These are phyloP conservation scores for Tuber microsphaerosporum DNA, from an alignment of 495 filamentous ascomycete species.

Conservation along the genomic window DNA sequence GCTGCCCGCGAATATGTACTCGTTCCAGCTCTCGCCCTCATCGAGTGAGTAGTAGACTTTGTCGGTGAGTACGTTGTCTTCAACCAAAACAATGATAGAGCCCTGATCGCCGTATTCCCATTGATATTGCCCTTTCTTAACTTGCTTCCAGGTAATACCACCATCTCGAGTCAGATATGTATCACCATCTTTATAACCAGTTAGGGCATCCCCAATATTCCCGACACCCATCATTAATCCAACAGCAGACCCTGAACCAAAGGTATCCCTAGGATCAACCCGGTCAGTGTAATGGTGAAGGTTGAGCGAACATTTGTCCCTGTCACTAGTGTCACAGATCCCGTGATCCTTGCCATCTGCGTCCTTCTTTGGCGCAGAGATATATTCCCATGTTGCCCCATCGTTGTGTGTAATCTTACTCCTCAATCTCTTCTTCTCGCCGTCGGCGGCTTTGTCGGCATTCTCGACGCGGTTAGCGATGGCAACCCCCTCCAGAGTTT, in stretches of 20 bases:
- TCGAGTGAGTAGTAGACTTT: constrained; percentile 69
- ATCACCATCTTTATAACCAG: constrained; percentile 50
- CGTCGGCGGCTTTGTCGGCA: constrained; percentile 51
- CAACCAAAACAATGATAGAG: constrained; percentile 77
- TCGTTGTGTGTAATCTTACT: constrained; percentile 94
- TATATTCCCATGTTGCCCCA: constrained; percentile 71
- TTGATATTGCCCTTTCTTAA: constrained; percentile 75
- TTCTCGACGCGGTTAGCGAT: constrained; percentile 81
- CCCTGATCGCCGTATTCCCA: constrained; percentile 96
- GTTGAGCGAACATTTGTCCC: constrained; percentile 72
- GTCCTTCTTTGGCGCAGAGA: constrained; percentile 62
- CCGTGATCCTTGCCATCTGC: constrained; percentile 60
- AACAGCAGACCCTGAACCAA: constrained; percentile 78
- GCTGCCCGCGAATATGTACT: constrained; percentile 63
- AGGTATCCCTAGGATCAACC: constrained; percentile 66
- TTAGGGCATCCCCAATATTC: constrained; percentile 72
- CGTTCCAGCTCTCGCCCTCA: constrained; percentile 66
- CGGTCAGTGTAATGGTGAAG: constrained; percentile 93
- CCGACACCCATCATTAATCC: constrained; percentile 87
- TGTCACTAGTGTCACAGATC: constrained; percentile 52
- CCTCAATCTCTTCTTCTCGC: constrained; percentile 68
- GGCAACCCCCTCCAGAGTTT: constrained; percentile 79
- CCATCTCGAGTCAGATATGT: constrained; percentile 86
- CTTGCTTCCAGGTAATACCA: constrained; percentile 76
- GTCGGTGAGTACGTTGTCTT: constrained; percentile 57